phyloP scores from a whole-genome alignment of 176 grass and related monocot species.

The Pharus latifolius region DNA sequence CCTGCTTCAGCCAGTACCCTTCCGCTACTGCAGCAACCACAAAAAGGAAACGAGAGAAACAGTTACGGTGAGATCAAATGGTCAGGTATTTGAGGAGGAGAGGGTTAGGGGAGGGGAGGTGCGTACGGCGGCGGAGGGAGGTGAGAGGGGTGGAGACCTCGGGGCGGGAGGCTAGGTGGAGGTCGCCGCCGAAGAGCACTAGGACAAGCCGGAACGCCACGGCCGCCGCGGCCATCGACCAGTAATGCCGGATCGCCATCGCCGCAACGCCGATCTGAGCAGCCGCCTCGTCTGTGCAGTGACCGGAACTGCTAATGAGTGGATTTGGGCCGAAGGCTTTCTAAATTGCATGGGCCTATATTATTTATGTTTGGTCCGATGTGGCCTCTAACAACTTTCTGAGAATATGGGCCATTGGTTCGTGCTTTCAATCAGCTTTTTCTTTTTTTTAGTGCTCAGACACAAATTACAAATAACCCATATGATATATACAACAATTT shows the following conservation, averaged over 20 bases:
- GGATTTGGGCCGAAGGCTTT: background rate
- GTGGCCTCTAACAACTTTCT: no score
- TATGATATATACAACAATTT: no score
- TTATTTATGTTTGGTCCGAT: background rate
- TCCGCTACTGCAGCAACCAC: slow-evolving; percentile 56
- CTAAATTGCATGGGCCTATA: background rate
- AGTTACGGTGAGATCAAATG: background rate
- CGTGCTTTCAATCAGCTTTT: no score
- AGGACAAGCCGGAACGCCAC: slow-evolving; percentile 71
- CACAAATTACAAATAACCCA: no score
- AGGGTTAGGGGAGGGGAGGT: background rate
- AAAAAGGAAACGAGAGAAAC: background rate
- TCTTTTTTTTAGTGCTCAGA: no score
- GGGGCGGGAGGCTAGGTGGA: slow-evolving; percentile 70
- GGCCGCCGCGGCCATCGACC: slow-evolving; percentile 49
- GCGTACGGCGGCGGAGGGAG: slow-evolving; percentile 71
- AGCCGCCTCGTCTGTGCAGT: background rate
- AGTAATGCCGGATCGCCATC: slow-evolving; percentile 59
- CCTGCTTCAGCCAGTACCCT: slow-evolving; percentile 94
- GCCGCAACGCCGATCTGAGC: slow-evolving; percentile 13
- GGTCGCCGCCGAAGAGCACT: slow-evolving; percentile 52
- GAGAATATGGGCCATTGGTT: no score
- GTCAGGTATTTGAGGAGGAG: background rate
- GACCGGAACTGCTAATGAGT: background rate
- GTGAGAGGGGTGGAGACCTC: slow-evolving; percentile 82